Conservation (phyloP, 495 filamentous ascomycete genomes). For the Daldinia caldariorum region DNA sequence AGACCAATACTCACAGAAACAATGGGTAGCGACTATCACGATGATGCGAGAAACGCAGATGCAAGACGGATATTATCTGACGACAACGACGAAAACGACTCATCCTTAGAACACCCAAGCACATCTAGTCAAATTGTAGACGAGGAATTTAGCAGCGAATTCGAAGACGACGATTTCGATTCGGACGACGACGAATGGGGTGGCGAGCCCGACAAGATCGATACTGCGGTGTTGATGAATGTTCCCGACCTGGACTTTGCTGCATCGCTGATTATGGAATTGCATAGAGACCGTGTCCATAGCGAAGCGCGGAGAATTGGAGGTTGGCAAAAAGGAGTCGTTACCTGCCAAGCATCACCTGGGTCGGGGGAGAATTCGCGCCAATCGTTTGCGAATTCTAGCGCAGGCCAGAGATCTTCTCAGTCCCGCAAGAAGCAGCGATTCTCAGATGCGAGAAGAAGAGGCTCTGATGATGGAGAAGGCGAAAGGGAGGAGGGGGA, state of each 20-base stretch:
- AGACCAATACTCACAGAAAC: not conserved
- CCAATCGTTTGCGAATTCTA: not conserved
- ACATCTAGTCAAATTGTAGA: not conserved
- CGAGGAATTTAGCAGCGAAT: conserved; percentile 5
- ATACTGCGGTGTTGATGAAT: conserved; percentile 13
- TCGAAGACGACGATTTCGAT: conserved; percentile 25
- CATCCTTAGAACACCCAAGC: not conserved
- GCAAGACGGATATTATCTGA: not conserved
- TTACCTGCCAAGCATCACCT: conserved; percentile 15
- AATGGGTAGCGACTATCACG: not conserved
- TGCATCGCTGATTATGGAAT: conserved; percentile 25
- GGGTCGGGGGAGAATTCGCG: conserved; percentile 5
- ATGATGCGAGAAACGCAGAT: not conserved
- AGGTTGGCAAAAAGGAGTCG: conserved; percentile 26
- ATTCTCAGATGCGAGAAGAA: not conserved
- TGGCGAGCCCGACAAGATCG: conserved; percentile 25
- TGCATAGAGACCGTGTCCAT: conserved; percentile 23
- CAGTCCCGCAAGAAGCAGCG: conserved; percentile 14
- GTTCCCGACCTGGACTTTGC: conserved; percentile 21
- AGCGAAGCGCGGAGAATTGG: conserved; percentile 23
- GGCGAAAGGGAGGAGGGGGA: conserved; percentile 24
- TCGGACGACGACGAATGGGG: conserved; percentile 26
- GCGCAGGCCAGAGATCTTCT: not conserved
- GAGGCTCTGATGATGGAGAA: conserved; percentile 26
- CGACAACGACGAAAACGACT: not conserved